phyloP scores from a whole-genome alignment of 495 filamentous ascomycete genomes.

The Aspergillus leporis region DNA sequence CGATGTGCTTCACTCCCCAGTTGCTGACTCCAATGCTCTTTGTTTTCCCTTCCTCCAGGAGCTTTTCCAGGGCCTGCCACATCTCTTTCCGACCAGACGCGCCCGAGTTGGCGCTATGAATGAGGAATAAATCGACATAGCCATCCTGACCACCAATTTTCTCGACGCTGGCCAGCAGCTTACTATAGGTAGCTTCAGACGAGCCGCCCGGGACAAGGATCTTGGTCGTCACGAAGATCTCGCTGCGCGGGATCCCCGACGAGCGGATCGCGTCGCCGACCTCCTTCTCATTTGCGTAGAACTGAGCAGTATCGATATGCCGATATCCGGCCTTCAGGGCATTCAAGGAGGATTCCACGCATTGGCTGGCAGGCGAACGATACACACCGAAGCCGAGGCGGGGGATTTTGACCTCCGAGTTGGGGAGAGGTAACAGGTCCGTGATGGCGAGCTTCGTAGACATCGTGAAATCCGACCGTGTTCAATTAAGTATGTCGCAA shows the following conservation, averaged over 20 bases:
- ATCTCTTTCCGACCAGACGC: slow-evolving; percentile 54
- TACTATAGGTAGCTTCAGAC: slow-evolving; percentile 58
- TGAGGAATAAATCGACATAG: slow-evolving; percentile 71
- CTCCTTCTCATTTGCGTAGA: slow-evolving; percentile 66
- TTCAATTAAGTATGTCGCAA: not conserved
- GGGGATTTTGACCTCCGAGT: slow-evolving; percentile 57
- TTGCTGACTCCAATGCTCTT: slow-evolving; percentile 72
- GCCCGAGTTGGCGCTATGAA: slow-evolving; percentile 62
- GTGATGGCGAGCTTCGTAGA: slow-evolving; percentile 48
- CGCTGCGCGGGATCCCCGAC: slow-evolving; percentile 52
- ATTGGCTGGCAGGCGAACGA: slow-evolving; percentile 51
- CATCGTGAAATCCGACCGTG: slow-evolving; percentile 19
- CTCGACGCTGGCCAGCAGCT: slow-evolving; percentile 59
- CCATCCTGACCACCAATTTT: slow-evolving; percentile 60
- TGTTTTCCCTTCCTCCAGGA: slow-evolving; percentile 56
- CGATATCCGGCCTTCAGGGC: slow-evolving; percentile 68
- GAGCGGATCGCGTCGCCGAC: slow-evolving; percentile 63
- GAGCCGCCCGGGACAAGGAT: slow-evolving; percentile 58
- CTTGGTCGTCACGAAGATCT: slow-evolving; percentile 70
- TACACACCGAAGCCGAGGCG: slow-evolving; percentile 77
- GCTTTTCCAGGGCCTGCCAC: slow-evolving; percentile 66
- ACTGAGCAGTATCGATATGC: slow-evolving; percentile 73
- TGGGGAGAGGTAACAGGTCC: slow-evolving; percentile 55
- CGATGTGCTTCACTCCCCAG: slow-evolving; percentile 61
- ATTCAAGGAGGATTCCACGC: slow-evolving; percentile 55